Base-by-base conservation (phyloP, 306 rosid species). In the Casuarina equisetifolia region DNA sequence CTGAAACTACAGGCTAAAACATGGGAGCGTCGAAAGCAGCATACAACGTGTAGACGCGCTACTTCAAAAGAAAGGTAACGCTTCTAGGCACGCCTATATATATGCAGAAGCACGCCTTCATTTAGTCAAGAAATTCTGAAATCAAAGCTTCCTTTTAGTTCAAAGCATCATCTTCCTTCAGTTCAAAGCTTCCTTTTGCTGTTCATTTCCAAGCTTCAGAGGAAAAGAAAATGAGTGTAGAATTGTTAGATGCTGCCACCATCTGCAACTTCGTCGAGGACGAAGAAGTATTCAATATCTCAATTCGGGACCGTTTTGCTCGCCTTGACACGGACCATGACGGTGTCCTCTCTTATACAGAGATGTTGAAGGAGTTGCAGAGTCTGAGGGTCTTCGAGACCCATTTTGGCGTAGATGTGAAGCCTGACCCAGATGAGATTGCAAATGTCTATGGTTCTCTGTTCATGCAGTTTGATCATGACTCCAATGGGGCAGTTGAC, bases 351-450 rank as follows among this genome's bases (percentile, higher is more conserved):
- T 89, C 87, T 0, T 89, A 83, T 12, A 77, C 85, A 9, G 97
- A 92, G 88, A 87, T 92, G 97, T 44, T 92, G 77, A 89, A 76
- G 87, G 96, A 92, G 86, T 79, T 92, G 19, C 85, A 85, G 69
- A 70, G 90, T 51, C 76, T 92, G 25, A 83, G 93, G 72, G 88
- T 90, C 17, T 76, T 92, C 0, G 93, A 92, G 70, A 89, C 88
- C 0, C 91, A 92, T 66, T 90, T 82, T 20, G 97, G 97, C 10
- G 49, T 89, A 5, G 96, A 90, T 58, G 90, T 74, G 72, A 82
- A 84, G 79, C 78, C 86, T 1, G 88, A 90, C 35, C 93, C 93
- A 0, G 74, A 69, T 2, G 93, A 90, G 82, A 79, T 83, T 80
- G 78, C 90, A 67, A 85, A 74, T 46, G 86, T 85, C 17, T 89